These are phyloP conservation scores for Magnolia kwangsiensis DNA, from an alignment of 164 flowering plant genomes.

Conservation along the genomic window DNA sequence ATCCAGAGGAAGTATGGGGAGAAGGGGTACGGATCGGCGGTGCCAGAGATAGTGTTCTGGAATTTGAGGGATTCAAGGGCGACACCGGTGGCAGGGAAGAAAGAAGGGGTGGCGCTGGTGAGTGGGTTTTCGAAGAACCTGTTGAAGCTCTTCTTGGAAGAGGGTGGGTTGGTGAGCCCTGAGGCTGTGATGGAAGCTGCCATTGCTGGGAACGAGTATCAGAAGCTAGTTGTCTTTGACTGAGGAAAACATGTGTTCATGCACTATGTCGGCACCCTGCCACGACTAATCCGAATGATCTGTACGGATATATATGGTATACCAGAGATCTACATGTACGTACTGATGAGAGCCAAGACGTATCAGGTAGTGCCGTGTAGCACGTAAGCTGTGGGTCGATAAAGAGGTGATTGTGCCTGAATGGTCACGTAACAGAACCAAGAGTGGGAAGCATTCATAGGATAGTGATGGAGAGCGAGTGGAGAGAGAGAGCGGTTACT, in stretches of 20 bases:
- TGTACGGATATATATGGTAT: too few relatives aligned
- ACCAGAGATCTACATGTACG: too few relatives aligned
- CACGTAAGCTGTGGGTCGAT: too few relatives aligned
- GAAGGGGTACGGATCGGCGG: constrained; percentile 22
- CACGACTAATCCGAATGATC: too few relatives aligned
- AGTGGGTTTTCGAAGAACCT: constrained; percentile 59
- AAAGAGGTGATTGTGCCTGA: too few relatives aligned
- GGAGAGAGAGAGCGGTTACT: too few relatives aligned
- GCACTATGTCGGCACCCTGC: too few relatives aligned
- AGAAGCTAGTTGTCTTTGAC: constrained; percentile 33
- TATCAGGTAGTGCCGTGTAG: too few relatives aligned
- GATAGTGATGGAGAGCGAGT: too few relatives aligned
- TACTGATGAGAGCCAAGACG: too few relatives aligned
- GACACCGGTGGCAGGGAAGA: constrained; percentile 34
- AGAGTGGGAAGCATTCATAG: too few relatives aligned
- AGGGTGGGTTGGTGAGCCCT: constrained; percentile 32
- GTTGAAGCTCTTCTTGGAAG: constrained; percentile 41
- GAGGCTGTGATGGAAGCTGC: constrained; percentile 40
- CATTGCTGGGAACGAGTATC: constrained; percentile 32
- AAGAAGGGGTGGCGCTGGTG: constrained; percentile 47
- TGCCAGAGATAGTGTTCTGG: constrained; percentile 58
- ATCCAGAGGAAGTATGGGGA: constrained; percentile 36
- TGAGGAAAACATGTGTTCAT: constrained; percentile 10
- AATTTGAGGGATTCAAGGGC: constrained; percentile 40
- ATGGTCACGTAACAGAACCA: too few relatives aligned